Percentiles rank a stretch among this genome's conserved stretches.
Conservation (phyloP, 2,329 filamentous ascomycete genomes). For the Fusarium equiseti region DNA sequence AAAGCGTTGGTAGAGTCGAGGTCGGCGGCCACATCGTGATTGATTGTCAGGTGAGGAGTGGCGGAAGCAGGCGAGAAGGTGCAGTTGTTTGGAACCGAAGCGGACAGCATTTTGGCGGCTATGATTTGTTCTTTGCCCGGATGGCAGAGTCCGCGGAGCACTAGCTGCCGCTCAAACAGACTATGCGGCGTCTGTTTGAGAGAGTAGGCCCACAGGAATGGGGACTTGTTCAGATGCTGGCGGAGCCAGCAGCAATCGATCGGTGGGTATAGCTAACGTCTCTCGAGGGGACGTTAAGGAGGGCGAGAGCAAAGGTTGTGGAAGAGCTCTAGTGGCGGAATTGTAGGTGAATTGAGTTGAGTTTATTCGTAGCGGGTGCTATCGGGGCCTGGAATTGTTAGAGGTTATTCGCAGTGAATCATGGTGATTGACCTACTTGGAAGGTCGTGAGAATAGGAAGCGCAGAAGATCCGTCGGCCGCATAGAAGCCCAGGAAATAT, state of each 20-base stretch:
- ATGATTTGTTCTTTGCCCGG: conserved; percentile 48
- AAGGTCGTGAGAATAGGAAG: conserved; percentile 88
- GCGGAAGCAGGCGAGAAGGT: conserved; percentile 85
- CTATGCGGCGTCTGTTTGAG: conserved; percentile 92
- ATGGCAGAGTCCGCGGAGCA: conserved; percentile 81
- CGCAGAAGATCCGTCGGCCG: conserved; percentile 90
- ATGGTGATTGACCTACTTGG: conserved; percentile 74
- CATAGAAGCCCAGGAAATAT: conserved; percentile 74
- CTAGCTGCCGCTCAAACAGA: conserved; percentile 98
- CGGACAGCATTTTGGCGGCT: conserved; percentile 75
- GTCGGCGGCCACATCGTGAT: conserved; percentile 91
- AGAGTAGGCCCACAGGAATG: conserved; percentile 93
- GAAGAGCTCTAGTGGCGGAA: conserved; percentile 87
- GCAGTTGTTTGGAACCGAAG: conserved; percentile 83
- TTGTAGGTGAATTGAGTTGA: conserved; percentile 74
- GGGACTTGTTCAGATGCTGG: conserved; percentile 76
- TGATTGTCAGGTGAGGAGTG: conserved; percentile 94
- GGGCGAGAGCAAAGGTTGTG: conserved; percentile 86
- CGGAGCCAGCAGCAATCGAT: conserved; percentile 84
- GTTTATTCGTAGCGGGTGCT: conserved; percentile 62
- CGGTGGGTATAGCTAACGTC: conserved; percentile 65
- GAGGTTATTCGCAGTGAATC: not conserved
- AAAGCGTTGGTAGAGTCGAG: conserved; percentile 97
- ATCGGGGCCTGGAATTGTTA: conserved; percentile 64
- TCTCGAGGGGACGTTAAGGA: conserved; percentile 85